Conservation (phyloP, 441 rosid genomes). For the Gossypium gossypioides region DNA sequence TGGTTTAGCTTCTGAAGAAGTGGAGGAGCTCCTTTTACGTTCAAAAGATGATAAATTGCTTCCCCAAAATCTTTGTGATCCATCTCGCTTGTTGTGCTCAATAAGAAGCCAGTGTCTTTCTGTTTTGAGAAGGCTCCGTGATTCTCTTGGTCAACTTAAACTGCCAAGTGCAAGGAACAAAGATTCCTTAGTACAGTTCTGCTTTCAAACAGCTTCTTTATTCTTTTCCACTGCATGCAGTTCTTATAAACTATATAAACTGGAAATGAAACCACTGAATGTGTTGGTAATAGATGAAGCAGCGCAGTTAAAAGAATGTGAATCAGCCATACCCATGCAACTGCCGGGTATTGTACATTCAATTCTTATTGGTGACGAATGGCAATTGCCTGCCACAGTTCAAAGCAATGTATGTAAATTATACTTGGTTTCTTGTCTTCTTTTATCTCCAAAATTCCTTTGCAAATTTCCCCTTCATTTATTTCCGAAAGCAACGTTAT, state of each 20-base stretch:
- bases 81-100: background rate
- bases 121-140: conserved; percentile 10
- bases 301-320: conserved; percentile 39
- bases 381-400: conserved; percentile 32
- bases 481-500: background rate
- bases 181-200: conserved; percentile 16
- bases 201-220: conserved; percentile 25
- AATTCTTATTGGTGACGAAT: conserved; percentile 38
- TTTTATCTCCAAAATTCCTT: background rate
- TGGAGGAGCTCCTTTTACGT: conserved; percentile 20
- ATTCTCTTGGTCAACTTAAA: conserved; percentile 11
- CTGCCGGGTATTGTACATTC: conserved; percentile 27
- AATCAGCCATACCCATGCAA: conserved; percentile 35
- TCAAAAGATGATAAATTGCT: background rate
- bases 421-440: background rate
- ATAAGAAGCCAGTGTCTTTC: conserved; percentile 25
- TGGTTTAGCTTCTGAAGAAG: conserved; percentile 18
- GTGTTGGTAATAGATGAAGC: conserved; percentile 44
- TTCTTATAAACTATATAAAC: conserved; percentile 25
- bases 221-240: conserved; percentile 34
- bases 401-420: conserved; percentile 26
- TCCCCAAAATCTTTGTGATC: background rate
- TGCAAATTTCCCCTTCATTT: background rate
- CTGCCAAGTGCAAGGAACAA: conserved; percentile 16
- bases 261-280: conserved; percentile 20